Conservation (phyloP, 176 grass and related monocot genomes). For the Aegilops umbellulata region DNA sequence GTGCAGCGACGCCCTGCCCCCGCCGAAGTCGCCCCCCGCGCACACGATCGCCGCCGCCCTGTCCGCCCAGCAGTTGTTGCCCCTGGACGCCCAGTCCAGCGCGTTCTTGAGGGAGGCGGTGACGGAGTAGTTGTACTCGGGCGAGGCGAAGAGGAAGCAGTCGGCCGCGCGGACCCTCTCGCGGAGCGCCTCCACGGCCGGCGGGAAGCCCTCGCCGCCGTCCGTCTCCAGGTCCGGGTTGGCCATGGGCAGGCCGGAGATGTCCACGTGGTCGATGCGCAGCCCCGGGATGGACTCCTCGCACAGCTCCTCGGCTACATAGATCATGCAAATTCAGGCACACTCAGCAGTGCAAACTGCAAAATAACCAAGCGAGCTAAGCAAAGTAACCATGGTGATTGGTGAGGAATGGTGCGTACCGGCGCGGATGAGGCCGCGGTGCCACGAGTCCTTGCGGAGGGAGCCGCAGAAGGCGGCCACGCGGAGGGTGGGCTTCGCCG, state of each 20-base stretch:
- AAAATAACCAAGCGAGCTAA: too few species aligned
- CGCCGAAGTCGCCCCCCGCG: too few species aligned
- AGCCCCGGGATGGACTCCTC: conserved; percentile 59
- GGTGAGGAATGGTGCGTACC: conserved; percentile 20
- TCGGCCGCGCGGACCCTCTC: conserved; percentile 56
- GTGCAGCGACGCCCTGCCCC: too few species aligned
- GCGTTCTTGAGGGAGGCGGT: conserved; percentile 56
- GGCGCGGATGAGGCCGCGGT: conserved; percentile 79
- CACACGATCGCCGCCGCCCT: too few species aligned
- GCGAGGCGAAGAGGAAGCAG: conserved; percentile 68
- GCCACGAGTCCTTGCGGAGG: conserved; percentile 74
- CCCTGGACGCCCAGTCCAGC: conserved; percentile 66
- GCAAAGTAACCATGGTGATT: too few species aligned
- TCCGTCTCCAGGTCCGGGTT: conserved; percentile 76
- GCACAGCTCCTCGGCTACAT: conserved; percentile 55
- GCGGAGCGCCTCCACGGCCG: conserved; percentile 67
- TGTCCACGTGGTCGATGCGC: conserved; percentile 52
- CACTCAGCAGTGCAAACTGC: not conserved
- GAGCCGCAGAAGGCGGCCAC: conserved; percentile 78
- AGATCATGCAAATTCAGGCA: too few species aligned
- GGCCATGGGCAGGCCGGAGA: conserved; percentile 56
- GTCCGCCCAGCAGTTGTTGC: conserved; percentile 41
- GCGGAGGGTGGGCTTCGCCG: conserved; percentile 36
- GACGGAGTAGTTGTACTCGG: conserved; percentile 84
- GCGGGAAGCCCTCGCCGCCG: conserved; percentile 39